Percentiles rank a stretch among this genome's conserved stretches.
phyloP scores from a whole-genome alignment of 495 filamentous ascomycete species.

The Xylaria curta region DNA sequence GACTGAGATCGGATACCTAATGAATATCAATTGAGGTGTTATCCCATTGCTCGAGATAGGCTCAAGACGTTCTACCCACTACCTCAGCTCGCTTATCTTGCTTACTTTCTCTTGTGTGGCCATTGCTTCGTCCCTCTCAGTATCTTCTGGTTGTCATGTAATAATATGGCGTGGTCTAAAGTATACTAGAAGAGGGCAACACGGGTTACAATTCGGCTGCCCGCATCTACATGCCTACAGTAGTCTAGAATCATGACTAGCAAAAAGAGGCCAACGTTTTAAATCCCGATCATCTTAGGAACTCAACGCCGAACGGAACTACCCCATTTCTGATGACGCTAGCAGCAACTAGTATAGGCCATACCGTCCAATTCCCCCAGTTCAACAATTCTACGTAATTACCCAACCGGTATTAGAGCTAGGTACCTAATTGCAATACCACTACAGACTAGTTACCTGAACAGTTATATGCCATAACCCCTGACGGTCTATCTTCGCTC shows the following conservation, averaged over 20 bases:
- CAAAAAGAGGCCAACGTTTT: not conserved
- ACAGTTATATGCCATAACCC: not conserved
- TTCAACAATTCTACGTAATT: not conserved
- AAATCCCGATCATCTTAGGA: not conserved
- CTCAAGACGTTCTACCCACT: not conserved
- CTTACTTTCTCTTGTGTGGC: conserved; percentile 6
- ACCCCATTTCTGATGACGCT: not conserved
- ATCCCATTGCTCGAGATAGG: not conserved
- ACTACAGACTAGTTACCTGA: not conserved
- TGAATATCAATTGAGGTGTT: not conserved
- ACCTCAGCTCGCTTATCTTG: conserved; percentile 18
- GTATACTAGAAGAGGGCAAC: not conserved
- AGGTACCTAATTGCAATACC: not conserved
- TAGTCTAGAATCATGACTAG: conserved; percentile 2
- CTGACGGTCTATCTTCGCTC: not conserved
- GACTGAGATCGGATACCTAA: not conserved
- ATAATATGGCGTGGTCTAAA: too few relatives aligned
- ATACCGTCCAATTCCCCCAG: not conserved
- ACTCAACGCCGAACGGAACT: conserved; percentile 6
- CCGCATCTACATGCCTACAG: not conserved
- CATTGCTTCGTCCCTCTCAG: not conserved
- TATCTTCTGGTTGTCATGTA: not conserved
- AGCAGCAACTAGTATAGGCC: not conserved
- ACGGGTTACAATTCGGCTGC: not conserved
- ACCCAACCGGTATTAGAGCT: not conserved